Conservation (phyloP, 2,329 filamentous ascomycete genomes). For the Penicillium psychrosexuale region DNA sequence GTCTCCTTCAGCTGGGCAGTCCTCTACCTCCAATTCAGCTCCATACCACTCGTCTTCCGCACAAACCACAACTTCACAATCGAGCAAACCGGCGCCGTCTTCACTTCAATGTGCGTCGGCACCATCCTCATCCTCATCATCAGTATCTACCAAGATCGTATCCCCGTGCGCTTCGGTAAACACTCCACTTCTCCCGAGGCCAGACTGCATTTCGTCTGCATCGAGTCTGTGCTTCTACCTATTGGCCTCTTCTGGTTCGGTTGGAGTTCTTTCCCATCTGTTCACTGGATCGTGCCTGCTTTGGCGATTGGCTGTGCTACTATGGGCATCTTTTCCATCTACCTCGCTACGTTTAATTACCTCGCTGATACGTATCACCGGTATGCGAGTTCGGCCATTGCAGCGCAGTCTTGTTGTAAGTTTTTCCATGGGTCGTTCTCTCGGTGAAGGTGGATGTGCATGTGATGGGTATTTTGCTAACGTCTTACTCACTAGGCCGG, state of each 20-base stretch:
- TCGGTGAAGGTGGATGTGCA: background rate
- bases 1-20: conserved; percentile 86
- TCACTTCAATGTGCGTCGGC: conserved; percentile 68
- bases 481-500: conserved; percentile 42
- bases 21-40: conserved; percentile 78
- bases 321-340: conserved; percentile 82
- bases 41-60: conserved; percentile 73
- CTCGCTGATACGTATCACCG: conserved; percentile 82
- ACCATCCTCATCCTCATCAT: conserved; percentile 64
- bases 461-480: conserved; percentile 4
- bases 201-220: conserved; percentile 77
- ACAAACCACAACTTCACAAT: conserved; percentile 65
- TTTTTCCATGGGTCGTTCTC: background rate
- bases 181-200: conserved; percentile 62
- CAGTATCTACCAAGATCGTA: conserved; percentile 69
- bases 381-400: conserved; percentile 81
- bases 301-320: conserved; percentile 71
- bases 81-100: conserved; percentile 67
- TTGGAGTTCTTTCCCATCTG: conserved; percentile 60
- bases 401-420: conserved; percentile 75
- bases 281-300: conserved; percentile 70
- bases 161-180: conserved; percentile 53
- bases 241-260: conserved; percentile 79
- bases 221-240: conserved; percentile 72
- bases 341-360: conserved; percentile 89